Evolutionary conservation across 305 asterid species (phyloP).

Genomic region (Fraxinus velutina): DNA sequence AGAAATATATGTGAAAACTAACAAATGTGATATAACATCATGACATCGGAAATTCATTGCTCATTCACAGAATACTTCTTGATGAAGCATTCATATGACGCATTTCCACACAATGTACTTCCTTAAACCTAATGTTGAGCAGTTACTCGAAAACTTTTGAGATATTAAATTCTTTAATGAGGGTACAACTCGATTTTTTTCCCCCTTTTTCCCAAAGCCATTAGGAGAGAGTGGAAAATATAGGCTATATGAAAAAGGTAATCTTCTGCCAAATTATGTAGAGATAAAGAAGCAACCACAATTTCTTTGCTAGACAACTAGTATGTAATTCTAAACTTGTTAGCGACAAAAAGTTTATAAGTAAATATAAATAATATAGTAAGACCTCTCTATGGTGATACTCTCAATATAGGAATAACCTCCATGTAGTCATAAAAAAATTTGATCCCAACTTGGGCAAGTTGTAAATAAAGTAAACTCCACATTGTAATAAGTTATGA

Average conservation of each 20-base stretch:
- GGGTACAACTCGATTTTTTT: not conserved
- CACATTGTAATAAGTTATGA: not conserved
- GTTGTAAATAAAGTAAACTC: not conserved
- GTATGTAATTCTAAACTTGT: not conserved
- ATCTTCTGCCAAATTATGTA: not conserved
- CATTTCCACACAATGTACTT: not conserved
- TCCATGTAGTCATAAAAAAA: not conserved
- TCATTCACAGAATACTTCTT: conserved; percentile 11
- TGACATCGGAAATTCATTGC: conserved; percentile 1
- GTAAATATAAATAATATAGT: not conserved
- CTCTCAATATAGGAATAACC: not conserved
- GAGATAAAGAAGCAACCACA: not conserved
- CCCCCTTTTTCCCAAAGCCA: not conserved
- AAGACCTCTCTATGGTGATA: not conserved
- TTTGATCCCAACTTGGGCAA: not conserved
- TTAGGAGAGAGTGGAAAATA: not conserved
- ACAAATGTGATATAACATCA: conserved; percentile 1
- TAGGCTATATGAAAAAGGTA: not conserved
- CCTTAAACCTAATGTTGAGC: not conserved
- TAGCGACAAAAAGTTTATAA: not conserved
- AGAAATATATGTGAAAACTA: conserved; percentile 10
- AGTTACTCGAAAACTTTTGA: not conserved
- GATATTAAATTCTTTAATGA: not conserved
- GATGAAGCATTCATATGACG: conserved; percentile 1
- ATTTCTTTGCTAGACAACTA: not conserved